Evolutionary conservation across 1,284 basidiomycete genomes (phyloP).

Genomic region (Pisolithus thermaeus): DNA sequence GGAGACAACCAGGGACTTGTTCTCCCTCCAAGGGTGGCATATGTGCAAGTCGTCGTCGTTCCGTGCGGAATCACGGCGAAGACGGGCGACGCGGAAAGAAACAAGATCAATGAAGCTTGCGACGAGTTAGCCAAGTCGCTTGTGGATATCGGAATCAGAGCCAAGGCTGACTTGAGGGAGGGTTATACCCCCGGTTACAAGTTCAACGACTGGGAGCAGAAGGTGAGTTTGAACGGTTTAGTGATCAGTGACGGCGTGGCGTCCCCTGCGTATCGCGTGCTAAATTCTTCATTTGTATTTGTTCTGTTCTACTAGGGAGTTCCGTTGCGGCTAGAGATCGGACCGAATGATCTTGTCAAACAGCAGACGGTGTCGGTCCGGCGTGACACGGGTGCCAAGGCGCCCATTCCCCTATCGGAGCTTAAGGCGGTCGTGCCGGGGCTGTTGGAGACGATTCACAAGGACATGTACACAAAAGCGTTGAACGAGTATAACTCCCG

Average conservation of each 20-base stretch:
- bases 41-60: slow-evolving; percentile 86
- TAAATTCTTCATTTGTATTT: neutral
- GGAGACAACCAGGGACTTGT: slow-evolving; percentile 98
- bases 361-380: slow-evolving; percentile 82
- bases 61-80: slow-evolving; percentile 90
- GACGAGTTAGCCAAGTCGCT: slow-evolving; percentile 69
- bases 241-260: neutral
- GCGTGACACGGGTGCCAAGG: slow-evolving; percentile 82
- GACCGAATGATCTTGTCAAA: slow-evolving; percentile 88
- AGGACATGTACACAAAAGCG: slow-evolving; percentile 83
- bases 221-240: slow-evolving; percentile 40
- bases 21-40: slow-evolving; percentile 92
- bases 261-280: neutral
- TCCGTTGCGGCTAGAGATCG: slow-evolving; percentile 94
- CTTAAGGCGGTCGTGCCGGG: slow-evolving; percentile 54
- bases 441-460: slow-evolving; percentile 85
- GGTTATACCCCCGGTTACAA: slow-evolving; percentile 98
- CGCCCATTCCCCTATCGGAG: slow-evolving; percentile 63
- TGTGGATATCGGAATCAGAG: slow-evolving; percentile 71
- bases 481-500: slow-evolving; percentile 72
- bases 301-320: slow-evolving; percentile 61
- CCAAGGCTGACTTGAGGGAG: slow-evolving; percentile 89
- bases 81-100: slow-evolving; percentile 67
- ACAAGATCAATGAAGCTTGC: slow-evolving; percentile 74
- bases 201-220: slow-evolving; percentile 99